Evolutionary conservation across 352 stramenopile species (phyloP).

Genomic region (Phytophthora foliorum): DNA sequence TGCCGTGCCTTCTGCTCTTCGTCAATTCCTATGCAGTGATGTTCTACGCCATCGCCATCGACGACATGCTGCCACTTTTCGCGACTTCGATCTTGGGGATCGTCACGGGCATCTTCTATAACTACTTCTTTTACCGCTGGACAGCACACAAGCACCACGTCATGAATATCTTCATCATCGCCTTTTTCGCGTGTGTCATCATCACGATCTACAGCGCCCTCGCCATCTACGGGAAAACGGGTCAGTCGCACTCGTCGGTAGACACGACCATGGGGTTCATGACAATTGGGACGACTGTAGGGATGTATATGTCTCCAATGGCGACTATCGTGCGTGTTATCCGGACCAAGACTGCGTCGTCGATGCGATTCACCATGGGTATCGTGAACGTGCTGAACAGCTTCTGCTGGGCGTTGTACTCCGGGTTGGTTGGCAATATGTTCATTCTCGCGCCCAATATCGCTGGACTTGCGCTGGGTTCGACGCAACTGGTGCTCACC

Average conservation of each 20-base stretch:
- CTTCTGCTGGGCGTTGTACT: constrained; percentile 51
- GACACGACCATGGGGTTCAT: constrained; percentile 30
- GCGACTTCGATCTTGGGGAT: constrained; percentile 41
- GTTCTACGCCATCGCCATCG: constrained; percentile 51
- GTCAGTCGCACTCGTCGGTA: constrained; percentile 24
- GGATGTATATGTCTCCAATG: constrained; percentile 56
- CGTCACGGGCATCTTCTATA: constrained; percentile 33
- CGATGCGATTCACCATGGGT: constrained; percentile 59
- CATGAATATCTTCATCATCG: constrained; percentile 26
- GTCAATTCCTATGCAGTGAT: constrained; percentile 26
- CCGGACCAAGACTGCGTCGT: constrained; percentile 47
- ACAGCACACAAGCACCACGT: constrained; percentile 35
- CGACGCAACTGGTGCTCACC: constrained; percentile 20
- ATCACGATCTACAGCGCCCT: constrained; percentile 55
- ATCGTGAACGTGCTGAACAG: constrained; percentile 52
- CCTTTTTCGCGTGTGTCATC: constrained; percentile 40
- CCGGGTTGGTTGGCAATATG: constrained; percentile 34
- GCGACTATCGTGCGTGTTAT: constrained; percentile 49
- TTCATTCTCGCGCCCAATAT: constrained; percentile 47
- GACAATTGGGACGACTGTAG: constrained; percentile 42
- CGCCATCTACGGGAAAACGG: constrained; percentile 32
- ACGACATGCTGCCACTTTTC: constrained; percentile 47
- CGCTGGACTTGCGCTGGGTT: constrained; percentile 30
- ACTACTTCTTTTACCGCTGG: constrained; percentile 50
- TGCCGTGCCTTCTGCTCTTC: constrained; percentile 32